Evolutionary conservation across 345 rosid genomes (phyloP), one percentile per base, ranked within the genome.

Genomic region (Cardamine resedifolia): DNA sequence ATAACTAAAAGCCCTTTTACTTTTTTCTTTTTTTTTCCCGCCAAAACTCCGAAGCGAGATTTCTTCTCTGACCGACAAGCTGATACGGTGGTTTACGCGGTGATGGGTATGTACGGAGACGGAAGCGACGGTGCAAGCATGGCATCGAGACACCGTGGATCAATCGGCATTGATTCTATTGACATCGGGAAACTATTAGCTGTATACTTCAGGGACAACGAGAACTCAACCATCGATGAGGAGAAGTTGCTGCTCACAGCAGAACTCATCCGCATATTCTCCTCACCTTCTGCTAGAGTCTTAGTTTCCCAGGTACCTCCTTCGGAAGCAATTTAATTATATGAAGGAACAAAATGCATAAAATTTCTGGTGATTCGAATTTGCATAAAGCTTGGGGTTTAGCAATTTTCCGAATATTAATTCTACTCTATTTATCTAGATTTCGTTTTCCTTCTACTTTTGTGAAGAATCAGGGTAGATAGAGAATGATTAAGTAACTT

Each of bases 241-340:
- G 86, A 83, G 56, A 78, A 70, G 68, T 58, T 88, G 76, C 53
- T 58, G 77, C 87, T 92, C 71, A 74, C 85, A 5, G 63, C 82
- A 56, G 80, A 85, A 58, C 91, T 95, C 69, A 74, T 88, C 59
- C 81, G 82, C 69, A 73, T 95, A 85, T 87, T 95, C 84, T 87
- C 90, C 20, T 14, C 62, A 2, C 68, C 88, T 31, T 72, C 81
- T 3, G 96, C 90, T 33, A 59, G 75, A 71, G 77, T 69, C 56
- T 70, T 90, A 70, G 81, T 72, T 74, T 83, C 85, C 36, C 96
- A 86, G 99, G 99, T 91, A 61, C 11, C 0, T 39, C 10, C 3
- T 41, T 41, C 15, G 0, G 2, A 38, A 34, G 1, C n/a, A 12
- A 38, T 38, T 12, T 0, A 3, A 41, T 41, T 41, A 41, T 14